Evolutionary conservation across 768 basidiomycete species (phyloP), one percentile per base, ranked within the genome.

Genomic region (Macrolepiota fuliginosa): DNA sequence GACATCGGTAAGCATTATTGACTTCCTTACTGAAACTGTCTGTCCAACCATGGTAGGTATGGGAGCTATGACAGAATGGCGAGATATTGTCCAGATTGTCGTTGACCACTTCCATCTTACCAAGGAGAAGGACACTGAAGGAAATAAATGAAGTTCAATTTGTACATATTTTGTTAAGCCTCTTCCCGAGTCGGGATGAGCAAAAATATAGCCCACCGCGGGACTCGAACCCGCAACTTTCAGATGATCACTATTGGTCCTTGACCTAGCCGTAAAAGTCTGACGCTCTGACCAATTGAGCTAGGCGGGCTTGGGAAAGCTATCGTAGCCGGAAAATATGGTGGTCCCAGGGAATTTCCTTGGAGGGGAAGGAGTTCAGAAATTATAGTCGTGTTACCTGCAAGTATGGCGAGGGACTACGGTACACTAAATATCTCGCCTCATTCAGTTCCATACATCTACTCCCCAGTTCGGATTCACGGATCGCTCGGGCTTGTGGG

Each of bases 11-110:
- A 46, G 88, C 73, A 36, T 3, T 35, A 47, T 11, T 2, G 0
- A 25, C 0, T 49, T 3, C 12, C 6, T 12, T 27, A 2, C 24
- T 27, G 19, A 49, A 19, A 19, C 11, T 40, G 19, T 10, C 7
- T 19, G 42, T 19, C 17, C 42, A 45, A 19, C 22, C 25, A 22
- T 27, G 24, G 13, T 19, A 95, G 94, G 95, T 5, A 65, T 92
- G 0, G 96, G 96, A 12, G 96, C 96, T 1, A 98, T 98, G 96
- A 90, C 90, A 1, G 96, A 98, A 67, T 98, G 96, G 96, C 81
- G 77, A 50, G 94, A 98, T 53, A 91, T 98, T 36, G 90, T 93
- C 22, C 72, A 82, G 54, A 79, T 89, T 36, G 90, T 91, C 6
- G 88, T 88, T 4, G 81, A 87, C 54, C 71, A 63, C 45, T 90